Percentiles rank a stretch among this genome's conserved stretches.
phyloP scores from a whole-genome alignment of 179 eudicot genomes.

The Spinacia oleracea region DNA sequence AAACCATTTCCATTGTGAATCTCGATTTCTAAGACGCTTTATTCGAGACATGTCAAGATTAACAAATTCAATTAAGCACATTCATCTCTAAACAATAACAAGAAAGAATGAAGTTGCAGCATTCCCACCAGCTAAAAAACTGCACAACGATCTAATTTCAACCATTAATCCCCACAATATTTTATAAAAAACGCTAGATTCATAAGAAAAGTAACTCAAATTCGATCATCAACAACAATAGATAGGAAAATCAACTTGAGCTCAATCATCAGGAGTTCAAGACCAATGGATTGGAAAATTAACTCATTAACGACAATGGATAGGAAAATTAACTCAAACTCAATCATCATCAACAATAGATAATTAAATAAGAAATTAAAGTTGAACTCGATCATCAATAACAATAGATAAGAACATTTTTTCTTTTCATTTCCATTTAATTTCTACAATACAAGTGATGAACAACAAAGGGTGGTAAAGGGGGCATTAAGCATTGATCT shows the following conservation, averaged over 20 bases:
- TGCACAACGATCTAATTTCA: background rate
- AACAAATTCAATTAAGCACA: background rate
- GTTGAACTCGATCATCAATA: slow-evolving; percentile 7
- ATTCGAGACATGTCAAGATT: background rate
- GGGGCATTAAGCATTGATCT: slow-evolving; percentile 18
- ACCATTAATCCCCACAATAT: background rate
- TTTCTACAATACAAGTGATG: slow-evolving; percentile 30
- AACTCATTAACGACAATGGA: too few relatives aligned
- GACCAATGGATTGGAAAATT: too few relatives aligned
- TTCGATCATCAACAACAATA: too few relatives aligned
- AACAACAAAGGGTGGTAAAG: slow-evolving; percentile 19
- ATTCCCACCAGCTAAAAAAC: background rate
- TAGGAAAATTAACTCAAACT: too few relatives aligned
- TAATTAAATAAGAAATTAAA: background rate
- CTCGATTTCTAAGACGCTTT: background rate
- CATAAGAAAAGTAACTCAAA: too few relatives aligned
- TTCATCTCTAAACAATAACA: background rate
- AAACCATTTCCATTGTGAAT: background rate
- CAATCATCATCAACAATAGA: background rate
- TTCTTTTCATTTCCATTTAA: slow-evolving; percentile 4
- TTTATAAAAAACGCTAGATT: too few relatives aligned
- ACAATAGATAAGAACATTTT: slow-evolving; percentile 16
- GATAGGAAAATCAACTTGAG: background rate
- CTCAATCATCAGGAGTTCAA: background rate
- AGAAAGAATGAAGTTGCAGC: background rate